Evolutionary conservation across 2,329 filamentous ascomycete genomes (phyloP).

Genomic region (Ophiocordyceps polyrhachis-furcata): DNA sequence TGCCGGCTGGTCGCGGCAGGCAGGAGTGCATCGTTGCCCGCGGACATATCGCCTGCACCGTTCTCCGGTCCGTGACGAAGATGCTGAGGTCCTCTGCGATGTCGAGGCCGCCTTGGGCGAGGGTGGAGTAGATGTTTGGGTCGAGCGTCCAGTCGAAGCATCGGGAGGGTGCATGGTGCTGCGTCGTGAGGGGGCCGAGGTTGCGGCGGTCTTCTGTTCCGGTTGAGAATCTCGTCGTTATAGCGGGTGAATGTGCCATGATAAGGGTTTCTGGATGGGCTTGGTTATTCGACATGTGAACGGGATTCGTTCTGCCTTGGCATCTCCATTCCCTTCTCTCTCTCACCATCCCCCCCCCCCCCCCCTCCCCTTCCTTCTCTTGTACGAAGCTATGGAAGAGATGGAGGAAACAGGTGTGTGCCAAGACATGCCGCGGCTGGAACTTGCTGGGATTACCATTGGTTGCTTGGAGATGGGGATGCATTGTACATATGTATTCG

Average conservation of each 20-base stretch:
- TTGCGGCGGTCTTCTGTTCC: neutral
- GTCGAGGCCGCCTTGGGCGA: neutral
- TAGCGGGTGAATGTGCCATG: neutral
- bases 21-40: neutral
- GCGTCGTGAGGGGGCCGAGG: neutral
- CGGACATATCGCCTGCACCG: neutral
- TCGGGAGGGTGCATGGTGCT: neutral
- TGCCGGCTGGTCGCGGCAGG: neutral
- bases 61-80: neutral
- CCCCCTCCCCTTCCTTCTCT: too few species aligned
- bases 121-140: neutral
- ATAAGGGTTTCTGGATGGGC: neutral
- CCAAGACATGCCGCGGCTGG: too few species aligned
- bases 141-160: neutral
- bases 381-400: too few species aligned
- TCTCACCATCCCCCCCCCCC: too few species aligned
- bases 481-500: too few species aligned
- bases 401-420: too few species aligned
- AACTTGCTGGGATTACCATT: too few species aligned
- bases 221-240: too few species aligned
- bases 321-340: too few species aligned
- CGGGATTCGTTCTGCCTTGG: too few species aligned
- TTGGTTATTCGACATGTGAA: too few species aligned
- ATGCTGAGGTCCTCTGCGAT: neutral
- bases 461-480: too few species aligned